Percentiles rank a stretch among this genome's conserved stretches.
phyloP scores from a whole-genome alignment of 257 asterid species.

The Asclepias syriaca region DNA sequence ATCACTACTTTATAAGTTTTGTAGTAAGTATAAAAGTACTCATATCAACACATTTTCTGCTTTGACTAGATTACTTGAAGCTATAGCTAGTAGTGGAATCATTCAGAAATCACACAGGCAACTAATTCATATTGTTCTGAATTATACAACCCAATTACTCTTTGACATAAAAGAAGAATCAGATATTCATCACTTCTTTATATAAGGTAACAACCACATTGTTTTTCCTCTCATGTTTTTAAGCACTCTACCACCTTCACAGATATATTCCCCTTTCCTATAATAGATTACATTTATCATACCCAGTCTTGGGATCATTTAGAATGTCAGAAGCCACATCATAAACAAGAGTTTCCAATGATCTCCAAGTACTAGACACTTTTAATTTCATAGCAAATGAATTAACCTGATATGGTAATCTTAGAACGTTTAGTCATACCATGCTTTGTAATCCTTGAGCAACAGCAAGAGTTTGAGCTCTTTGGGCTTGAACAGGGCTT shows the following conservation, averaged over 20 bases:
- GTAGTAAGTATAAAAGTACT: no score
- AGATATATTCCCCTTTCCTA: neutral
- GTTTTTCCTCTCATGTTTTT: neutral
- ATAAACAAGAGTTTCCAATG: neutral
- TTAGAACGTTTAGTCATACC: slow-evolving; percentile 25
- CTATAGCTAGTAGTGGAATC: neutral
- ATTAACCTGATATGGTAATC: neutral
- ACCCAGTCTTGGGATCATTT: neutral
- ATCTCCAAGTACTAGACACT: neutral
- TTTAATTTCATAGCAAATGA: neutral
- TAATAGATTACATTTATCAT: neutral
- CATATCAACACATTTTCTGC: neutral
- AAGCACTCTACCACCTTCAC: neutral
- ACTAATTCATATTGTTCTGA: neutral
- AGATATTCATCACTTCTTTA: neutral
- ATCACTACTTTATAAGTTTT: neutral
- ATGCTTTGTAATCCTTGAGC: slow-evolving; percentile 65
- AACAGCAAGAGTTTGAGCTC: slow-evolving; percentile 81
- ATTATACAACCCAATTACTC: neutral
- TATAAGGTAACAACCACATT: neutral
- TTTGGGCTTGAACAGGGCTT: slow-evolving; percentile 95
- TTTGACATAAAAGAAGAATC: neutral
- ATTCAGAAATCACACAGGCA: neutral
- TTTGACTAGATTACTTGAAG: neutral
- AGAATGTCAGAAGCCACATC: neutral